Conservation (phyloP, 1,139 yeast species). For the Zhuliangozyma parablackwelliae region DNA sequence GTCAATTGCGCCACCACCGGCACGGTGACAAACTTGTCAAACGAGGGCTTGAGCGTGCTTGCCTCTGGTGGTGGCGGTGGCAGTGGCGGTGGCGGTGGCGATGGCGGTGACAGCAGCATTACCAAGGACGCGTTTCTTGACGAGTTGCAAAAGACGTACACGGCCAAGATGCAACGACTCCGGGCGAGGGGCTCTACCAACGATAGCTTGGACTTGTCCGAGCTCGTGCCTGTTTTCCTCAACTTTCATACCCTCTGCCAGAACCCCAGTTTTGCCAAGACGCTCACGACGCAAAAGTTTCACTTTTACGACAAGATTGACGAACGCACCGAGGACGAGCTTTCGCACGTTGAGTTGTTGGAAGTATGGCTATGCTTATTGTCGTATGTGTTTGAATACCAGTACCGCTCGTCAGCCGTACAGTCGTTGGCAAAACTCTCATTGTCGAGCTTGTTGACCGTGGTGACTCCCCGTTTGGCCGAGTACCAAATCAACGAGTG, state of each 20-base stretch:
- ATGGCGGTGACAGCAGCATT: too few relatives aligned
- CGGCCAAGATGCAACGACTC: conserved; percentile 10
- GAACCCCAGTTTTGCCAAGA: conserved; percentile 19
- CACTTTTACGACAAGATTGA: conserved; percentile 13
- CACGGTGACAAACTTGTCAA: conserved; percentile 15
- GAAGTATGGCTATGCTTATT: conserved; percentile 35
- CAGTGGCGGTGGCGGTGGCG: not conserved
- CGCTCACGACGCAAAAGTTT: conserved; percentile 16
- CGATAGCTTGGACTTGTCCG: conserved; percentile 14
- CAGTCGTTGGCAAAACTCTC: conserved; percentile 21
- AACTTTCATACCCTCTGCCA: conserved; percentile 7
- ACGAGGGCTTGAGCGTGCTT: conserved; percentile 3
- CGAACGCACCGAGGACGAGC: conserved; percentile 13
- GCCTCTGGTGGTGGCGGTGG: not conserved
- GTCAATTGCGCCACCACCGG: conserved; percentile 18
- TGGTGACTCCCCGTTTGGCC: conserved; percentile 18
- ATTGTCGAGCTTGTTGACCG: conserved; percentile 18
- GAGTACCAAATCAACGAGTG: conserved; percentile 30
- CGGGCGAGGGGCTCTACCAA: conserved; percentile 6
- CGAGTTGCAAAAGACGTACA: conserved; percentile 18
- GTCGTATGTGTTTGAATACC: conserved; percentile 37
- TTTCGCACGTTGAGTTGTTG: conserved; percentile 18
- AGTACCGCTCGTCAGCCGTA: conserved; percentile 22
- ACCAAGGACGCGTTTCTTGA: conserved; percentile 15
- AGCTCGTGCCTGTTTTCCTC: conserved; percentile 18